These are phyloP conservation scores for Epichloe amarillans DNA, from an alignment of 2,329 filamentous ascomycete species.

Conservation along the genomic window DNA sequence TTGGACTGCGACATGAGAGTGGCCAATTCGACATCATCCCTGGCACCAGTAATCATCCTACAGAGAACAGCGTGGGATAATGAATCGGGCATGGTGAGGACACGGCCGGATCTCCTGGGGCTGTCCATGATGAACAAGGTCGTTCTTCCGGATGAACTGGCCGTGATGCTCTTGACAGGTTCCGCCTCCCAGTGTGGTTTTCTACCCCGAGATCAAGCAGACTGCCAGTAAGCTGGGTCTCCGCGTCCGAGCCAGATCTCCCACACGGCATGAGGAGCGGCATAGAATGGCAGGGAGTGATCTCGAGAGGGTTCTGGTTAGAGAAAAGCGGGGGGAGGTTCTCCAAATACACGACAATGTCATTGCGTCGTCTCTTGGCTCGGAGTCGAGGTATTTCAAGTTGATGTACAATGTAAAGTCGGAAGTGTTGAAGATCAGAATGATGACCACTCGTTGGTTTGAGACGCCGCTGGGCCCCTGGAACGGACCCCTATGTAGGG, in stretches of 20 bases:
- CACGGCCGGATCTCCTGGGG: slow-evolving; percentile 13
- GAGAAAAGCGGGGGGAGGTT: neutral
- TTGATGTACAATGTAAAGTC: neutral
- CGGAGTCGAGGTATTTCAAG: neutral
- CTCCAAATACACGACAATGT: neutral
- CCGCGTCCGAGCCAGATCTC: slow-evolving; percentile 13
- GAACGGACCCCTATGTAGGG: no score
- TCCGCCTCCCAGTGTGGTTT: neutral
- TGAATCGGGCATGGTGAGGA: slow-evolving; percentile 15
- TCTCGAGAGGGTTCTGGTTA: neutral
- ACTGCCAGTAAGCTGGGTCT: neutral
- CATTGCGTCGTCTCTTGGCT: neutral
- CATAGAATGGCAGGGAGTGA: neutral
- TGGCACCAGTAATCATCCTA: slow-evolving; percentile 15
- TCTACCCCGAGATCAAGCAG: neutral
- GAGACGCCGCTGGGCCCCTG: no score
- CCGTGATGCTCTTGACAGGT: slow-evolving; percentile 8
- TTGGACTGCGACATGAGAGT: slow-evolving; percentile 16
- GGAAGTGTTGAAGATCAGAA: neutral
- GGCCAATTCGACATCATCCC: slow-evolving; percentile 7
- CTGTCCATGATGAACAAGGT: slow-evolving; percentile 16
- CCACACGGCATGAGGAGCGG: slow-evolving; percentile 12
- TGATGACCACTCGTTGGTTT: no score
- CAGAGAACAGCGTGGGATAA: slow-evolving; percentile 17
- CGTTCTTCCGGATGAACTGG: slow-evolving; percentile 12